Evolutionary conservation across 106 monocot genomes (phyloP), one percentile per base, ranked within the genome.

Genomic region (Apostasia ramifera): DNA sequence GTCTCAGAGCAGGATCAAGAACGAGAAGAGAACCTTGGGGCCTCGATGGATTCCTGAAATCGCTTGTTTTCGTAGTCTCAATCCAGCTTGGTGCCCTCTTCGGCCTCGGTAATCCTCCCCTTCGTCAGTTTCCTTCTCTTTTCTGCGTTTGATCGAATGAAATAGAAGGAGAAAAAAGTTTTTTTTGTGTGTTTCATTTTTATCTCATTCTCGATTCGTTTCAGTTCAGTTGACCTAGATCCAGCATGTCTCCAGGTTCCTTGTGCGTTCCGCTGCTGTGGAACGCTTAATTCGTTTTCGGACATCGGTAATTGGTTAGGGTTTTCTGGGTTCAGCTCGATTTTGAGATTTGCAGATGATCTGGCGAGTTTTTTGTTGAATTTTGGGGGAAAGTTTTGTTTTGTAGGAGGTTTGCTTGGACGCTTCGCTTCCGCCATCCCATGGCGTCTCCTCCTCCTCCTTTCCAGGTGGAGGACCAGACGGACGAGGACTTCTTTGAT

Each of bases 401-500:
- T 12, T 13, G 13, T 12, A 59, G 62, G 40, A 45, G 13, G 62
- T 63, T 63, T 44, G 9, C 8, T 44, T 53, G 26, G 10, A 1
- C 41, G 43, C 69, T 53, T 8, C 42, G 55, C 44, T 44, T 70
- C 50, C 2, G 61, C 39, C 59, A 68, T 67, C 68, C 53, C 55
- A 82, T 85, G 76, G 73, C 82, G 45, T 74, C 78, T 81, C 50
- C 55, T 77, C 55, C 53, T 61, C 72, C 71, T 71, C 71, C 71
- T 12, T 64, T 77, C 66, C 71, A 73, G 58, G 15, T 80, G 49
- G 87, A 91, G 58, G 91, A 91, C 52, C 91, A 84, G 73, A 95
- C 88, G n/a, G 91, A 95, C 38, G 95, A 88, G 88, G 91, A 95
- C 79, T 95, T 95, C 74, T 95, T 91, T 53, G 83, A 91, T 64